These are phyloP conservation scores for Colletotrichum destructivum DNA, from an alignment of 2,329 filamentous ascomycete genomes.

Conservation along the genomic window DNA sequence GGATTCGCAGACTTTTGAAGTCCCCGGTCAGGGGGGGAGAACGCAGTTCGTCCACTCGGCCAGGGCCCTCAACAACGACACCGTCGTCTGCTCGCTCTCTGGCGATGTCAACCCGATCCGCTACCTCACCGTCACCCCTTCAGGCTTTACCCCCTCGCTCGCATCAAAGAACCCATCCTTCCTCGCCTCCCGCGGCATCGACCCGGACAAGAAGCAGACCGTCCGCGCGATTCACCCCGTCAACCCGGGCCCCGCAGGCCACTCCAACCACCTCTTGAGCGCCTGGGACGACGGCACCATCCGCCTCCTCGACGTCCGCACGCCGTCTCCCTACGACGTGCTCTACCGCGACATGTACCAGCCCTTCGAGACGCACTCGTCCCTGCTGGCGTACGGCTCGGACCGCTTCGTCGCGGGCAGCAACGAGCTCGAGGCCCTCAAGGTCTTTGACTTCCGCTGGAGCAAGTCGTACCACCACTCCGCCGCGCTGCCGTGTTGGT, in stretches of 20 bases:
- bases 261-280: constrained; percentile 61
- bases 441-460: constrained; percentile 70
- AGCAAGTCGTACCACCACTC: constrained; percentile 65
- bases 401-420: constrained; percentile 68
- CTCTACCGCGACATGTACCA: constrained; percentile 69
- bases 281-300: constrained; percentile 69
- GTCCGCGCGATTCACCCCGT: constrained; percentile 65
- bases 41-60: constrained; percentile 49
- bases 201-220: constrained; percentile 54
- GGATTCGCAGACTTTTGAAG: constrained; percentile 35
- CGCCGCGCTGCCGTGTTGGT: constrained; percentile 62
- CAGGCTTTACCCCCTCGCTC: constrained; percentile 57
- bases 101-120: constrained; percentile 59
- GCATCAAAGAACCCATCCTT: constrained; percentile 52
- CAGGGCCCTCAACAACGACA: constrained; percentile 63
- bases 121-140: constrained; percentile 62
- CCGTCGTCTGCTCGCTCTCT: constrained; percentile 62
- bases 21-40: constrained; percentile 44
- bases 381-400: constrained; percentile 64
- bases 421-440: constrained; percentile 59
- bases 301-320: constrained; percentile 60
- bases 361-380: constrained; percentile 60
- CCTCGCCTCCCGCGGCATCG: constrained; percentile 46
- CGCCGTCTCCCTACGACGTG: constrained; percentile 61
- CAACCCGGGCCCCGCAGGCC: constrained; percentile 47